Base-by-base conservation (phyloP, 805 yeast species). In the Yarrowia sp. region DNA sequence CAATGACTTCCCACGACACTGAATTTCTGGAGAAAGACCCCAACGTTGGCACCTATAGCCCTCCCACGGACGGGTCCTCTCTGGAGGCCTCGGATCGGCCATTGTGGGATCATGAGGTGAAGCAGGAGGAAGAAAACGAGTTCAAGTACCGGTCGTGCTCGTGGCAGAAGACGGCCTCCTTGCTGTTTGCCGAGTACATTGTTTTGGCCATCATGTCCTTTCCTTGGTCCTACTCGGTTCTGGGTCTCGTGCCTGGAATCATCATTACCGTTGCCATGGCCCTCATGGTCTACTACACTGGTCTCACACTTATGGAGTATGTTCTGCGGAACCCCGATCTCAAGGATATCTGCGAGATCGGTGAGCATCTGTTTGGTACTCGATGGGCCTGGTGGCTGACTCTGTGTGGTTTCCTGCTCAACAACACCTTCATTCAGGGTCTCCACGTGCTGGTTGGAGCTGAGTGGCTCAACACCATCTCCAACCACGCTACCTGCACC, bases 201-300 rank as follows among this genome's bases (percentile, higher is more conserved):
- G 86, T 88, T 71, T 78, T 86, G 69, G 89, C 89, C 14, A 84
- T 85, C 69, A 81, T 86, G 86, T 83, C 87, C n/a, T 86, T 86
- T 73, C 89, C 89, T 0, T 85, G 88, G 87, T 83, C 87, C 12
- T 86, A 84, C 71, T 84, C 88, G 2, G 85, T 85, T 3, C 75
- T 86, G 19, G 89, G 89, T 0, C 74, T 86, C 9, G 83, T 85
- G 1, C 87, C 88, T 1, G 89, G 89, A 0, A 76, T 86, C 34
- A 83, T 86, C 36, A 72, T 85, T 60, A 86, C 88, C 0, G 80
- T 80, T 0, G 82, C 83, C 65, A 85, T 85, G 4, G 80, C 87
- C 1, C 69, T 80, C 24, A 80, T 84, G 7, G 85, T 83, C 30
- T 76, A 84, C 38, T 86, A 86, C 75, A 86, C 89, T 1, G 87